Base-by-base conservation (phyloP, 192 early-diverging fungal species). In the Phycomyces nitens region DNA sequence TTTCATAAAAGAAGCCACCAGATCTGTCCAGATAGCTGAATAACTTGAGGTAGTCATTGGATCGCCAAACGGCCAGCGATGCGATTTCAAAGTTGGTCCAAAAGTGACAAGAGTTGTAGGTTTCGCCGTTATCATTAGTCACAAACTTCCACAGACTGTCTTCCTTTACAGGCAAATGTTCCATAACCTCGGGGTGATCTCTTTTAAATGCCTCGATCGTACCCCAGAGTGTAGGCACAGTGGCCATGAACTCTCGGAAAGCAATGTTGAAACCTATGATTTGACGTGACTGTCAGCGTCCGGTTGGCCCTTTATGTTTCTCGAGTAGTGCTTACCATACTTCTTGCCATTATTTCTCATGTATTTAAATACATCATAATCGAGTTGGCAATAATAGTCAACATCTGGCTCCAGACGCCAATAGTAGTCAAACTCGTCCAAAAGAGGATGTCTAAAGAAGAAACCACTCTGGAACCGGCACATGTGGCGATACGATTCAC, bases 341-440 rank as follows among this genome's bases (percentile, higher is more conserved):
- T 85, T 89, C 66, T 89, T 91, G 66, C 82, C 79, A 61, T 87
- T 81, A 20, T 86, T 76, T 43, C 85, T 79, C 89, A 95, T 91
- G 51, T 69, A 89, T 42, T 82, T 69, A 71, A 95, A 95, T 18
- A 90, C 88, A 76, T 95, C 93, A 73, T 90, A 86, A 62, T 84
- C 72, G n/a, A 95, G 78, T 62, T 92, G 84, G 69, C 93, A 95
- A 56, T 73, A 82, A 68, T 84, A 95, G 60, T 86, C 69, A 15
- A 92, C 93, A 62, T 84, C 85, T 6, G 92, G 92, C 71, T 95
- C 92, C 50, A 95, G 80, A 11, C 93, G 84, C 93, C 93, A 94
- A 78, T 92, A 94, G 73, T 86, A 94, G 69, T 93, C 89, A 47
- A 85, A 86, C 22, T 86, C 72, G 41, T 80, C 60, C 43, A 88